Evolutionary conservation across 2,329 filamentous ascomycete species (phyloP).

Genomic region (Arthrobotrys entomopaga): DNA sequence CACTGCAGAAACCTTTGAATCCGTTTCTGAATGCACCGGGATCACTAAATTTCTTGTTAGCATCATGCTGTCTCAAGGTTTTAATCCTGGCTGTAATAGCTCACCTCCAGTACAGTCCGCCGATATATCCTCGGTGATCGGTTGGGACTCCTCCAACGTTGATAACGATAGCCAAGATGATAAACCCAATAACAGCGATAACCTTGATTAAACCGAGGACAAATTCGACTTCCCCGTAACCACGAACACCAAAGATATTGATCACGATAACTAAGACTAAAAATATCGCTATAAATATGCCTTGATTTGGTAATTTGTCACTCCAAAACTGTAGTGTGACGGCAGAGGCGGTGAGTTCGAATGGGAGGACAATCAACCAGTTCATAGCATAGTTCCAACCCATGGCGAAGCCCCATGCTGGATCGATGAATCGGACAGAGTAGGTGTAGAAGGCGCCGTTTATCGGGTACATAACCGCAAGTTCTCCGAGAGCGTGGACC

Average conservation of each 20-base stretch:
- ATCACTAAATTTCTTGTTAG: conserved; percentile 60
- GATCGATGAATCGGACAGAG: conserved; percentile 71
- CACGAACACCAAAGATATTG: conserved; percentile 69
- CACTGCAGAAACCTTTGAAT: conserved; percentile 72
- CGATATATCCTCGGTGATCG: conserved; percentile 69
- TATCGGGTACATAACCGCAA: conserved; percentile 72
- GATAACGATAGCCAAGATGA: conserved; percentile 72
- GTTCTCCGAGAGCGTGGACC: conserved; percentile 70
- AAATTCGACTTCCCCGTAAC: conserved; percentile 72
- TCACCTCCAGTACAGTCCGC: conserved; percentile 69
- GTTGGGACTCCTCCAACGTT: conserved; percentile 70
- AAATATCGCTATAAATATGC: conserved; percentile 70
- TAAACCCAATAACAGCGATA: conserved; percentile 71
- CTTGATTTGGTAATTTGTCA: conserved; percentile 65
- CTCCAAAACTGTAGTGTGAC: conserved; percentile 69
- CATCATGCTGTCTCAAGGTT: neutral
- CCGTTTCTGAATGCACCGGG: conserved; percentile 69
- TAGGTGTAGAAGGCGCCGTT: conserved; percentile 74
- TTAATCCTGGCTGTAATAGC: neutral
- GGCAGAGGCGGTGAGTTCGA: conserved; percentile 68
- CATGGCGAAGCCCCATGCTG: conserved; percentile 69
- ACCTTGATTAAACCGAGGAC: conserved; percentile 70
- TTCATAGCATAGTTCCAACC: conserved; percentile 68
- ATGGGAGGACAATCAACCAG: conserved; percentile 67
- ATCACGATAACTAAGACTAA: conserved; percentile 66